Percentiles rank a stretch among this genome's conserved stretches.
These are phyloP conservation scores for Backusella tarrabulga DNA, from an alignment of 192 early-diverging fungal species.

Conservation along the genomic window DNA sequence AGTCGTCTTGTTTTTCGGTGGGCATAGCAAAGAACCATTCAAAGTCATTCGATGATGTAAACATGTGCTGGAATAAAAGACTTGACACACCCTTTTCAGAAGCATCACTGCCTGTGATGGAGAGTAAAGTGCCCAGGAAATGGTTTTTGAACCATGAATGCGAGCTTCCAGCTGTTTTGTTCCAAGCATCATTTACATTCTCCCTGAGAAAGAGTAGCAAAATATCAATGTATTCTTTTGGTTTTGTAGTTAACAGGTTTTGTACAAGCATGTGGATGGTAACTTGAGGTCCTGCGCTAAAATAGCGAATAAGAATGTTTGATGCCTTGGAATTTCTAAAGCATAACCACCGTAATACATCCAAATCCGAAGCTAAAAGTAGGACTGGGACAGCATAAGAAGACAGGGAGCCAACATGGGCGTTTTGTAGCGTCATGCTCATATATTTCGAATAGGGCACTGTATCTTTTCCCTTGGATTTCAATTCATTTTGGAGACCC, in stretches of 20 bases:
- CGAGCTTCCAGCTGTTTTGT: not conserved
- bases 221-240: conserved; percentile 15
- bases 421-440: not conserved
- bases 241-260: conserved; percentile 1
- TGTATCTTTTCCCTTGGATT: not conserved
- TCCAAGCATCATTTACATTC: not conserved
- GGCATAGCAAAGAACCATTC: conserved; percentile 15
- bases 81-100: not conserved
- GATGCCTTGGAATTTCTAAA: not conserved
- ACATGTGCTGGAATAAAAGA: not conserved
- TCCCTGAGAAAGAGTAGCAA: conserved; percentile 8
- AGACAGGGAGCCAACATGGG: not conserved
- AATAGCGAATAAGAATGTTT: conserved; percentile 19
- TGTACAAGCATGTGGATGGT: conserved; percentile 3
- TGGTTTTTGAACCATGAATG: conserved; percentile 24
- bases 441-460: not conserved
- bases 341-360: not conserved
- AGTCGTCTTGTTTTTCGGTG: not conserved
- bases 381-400: conserved; percentile 15
- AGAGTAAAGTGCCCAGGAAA: conserved; percentile 15
- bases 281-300: conserved; percentile 19
- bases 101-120: not conserved
- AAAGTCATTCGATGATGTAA: not conserved
- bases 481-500: not conserved
- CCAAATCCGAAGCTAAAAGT: not conserved